Evolutionary conservation across 495 filamentous ascomycete genomes (phyloP).

Genomic region (Talaromyces ruber): DNA sequence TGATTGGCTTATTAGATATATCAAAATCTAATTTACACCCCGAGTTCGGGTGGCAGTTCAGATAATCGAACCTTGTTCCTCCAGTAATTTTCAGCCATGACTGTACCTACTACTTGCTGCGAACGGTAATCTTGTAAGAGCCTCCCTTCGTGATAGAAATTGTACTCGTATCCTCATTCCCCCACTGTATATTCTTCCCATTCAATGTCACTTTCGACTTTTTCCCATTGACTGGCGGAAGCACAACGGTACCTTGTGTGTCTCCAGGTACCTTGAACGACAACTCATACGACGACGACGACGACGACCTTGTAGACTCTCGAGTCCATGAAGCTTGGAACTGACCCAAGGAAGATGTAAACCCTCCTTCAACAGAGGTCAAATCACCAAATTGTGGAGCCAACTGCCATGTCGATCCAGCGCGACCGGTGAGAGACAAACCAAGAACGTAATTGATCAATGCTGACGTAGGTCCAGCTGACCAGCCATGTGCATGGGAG

Average conservation of each 20-base stretch:
- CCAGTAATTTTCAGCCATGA: neutral
- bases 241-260: constrained; percentile 35
- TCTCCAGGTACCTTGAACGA: constrained; percentile 34
- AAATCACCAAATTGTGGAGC: constrained; percentile 44
- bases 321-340: constrained; percentile 36
- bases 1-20: no score
- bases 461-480: constrained; percentile 47
- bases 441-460: constrained; percentile 47
- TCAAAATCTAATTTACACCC: neutral
- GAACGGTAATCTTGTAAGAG: constrained; percentile 15
- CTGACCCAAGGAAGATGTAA: constrained; percentile 42
- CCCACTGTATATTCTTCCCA: constrained; percentile 15
- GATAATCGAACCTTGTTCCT: neutral
- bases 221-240: constrained; percentile 17
- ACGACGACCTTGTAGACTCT: constrained; percentile 18
- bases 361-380: constrained; percentile 44
- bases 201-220: constrained; percentile 21
- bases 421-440: constrained; percentile 36
- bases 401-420: constrained; percentile 43
- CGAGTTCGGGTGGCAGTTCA: neutral
- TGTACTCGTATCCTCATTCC: constrained; percentile 12
- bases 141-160: constrained; percentile 19
- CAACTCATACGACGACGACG: constrained; percentile 19
- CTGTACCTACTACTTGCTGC: neutral
- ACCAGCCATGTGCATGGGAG: constrained; percentile 55